These are phyloP conservation scores for Cercospora sp. DNA, from an alignment of 2,329 filamentous ascomycete genomes.

Conservation along the genomic window DNA sequence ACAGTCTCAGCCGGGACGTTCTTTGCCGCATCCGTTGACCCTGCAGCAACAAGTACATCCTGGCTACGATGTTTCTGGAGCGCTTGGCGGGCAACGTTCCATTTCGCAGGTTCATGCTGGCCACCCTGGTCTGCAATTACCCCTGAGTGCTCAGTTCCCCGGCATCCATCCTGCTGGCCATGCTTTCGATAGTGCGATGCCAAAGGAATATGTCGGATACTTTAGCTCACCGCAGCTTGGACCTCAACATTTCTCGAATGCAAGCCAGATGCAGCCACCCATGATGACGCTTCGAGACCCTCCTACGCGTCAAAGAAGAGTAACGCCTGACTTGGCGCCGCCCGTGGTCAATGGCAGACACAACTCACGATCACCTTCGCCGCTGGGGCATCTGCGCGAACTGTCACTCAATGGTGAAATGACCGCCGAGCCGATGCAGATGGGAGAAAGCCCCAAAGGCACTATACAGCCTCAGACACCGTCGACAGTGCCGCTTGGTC, in stretches of 20 bases:
- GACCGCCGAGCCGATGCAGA: slow-evolving; percentile 19
- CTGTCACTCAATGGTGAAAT: slow-evolving; percentile 38
- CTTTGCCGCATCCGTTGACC: slow-evolving; percentile 42
- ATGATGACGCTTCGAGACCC: slow-evolving; percentile 42
- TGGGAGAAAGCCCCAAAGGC: slow-evolving; percentile 27
- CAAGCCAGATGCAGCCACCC: slow-evolving; percentile 38
- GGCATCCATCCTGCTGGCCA: slow-evolving; percentile 26
- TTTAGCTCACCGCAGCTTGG: slow-evolving; percentile 47
- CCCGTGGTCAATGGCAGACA: slow-evolving; percentile 36
- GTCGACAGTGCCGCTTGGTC: slow-evolving; percentile 2
- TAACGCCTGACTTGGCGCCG: slow-evolving; percentile 46
- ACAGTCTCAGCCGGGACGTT: slow-evolving; percentile 53
- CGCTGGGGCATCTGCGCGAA: slow-evolving; percentile 46
- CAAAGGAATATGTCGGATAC: slow-evolving; percentile 55
- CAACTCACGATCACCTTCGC: slow-evolving; percentile 48
- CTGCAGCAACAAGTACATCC: slow-evolving; percentile 41
- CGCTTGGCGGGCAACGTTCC: slow-evolving; percentile 29
- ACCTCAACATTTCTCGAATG: slow-evolving; percentile 36
- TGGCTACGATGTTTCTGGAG: slow-evolving; percentile 43
- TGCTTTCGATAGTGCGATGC: slow-evolving; percentile 40
- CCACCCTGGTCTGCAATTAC: slow-evolving; percentile 30
- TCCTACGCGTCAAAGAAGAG: slow-evolving; percentile 43
- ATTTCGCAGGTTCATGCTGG: slow-evolving; percentile 30
- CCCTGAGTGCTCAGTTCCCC: slow-evolving; percentile 26
- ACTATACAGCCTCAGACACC: slow-evolving; percentile 15